Base-by-base conservation (phyloP, 1,284 basidiomycete species). In the Rhodotorula sp. region DNA sequence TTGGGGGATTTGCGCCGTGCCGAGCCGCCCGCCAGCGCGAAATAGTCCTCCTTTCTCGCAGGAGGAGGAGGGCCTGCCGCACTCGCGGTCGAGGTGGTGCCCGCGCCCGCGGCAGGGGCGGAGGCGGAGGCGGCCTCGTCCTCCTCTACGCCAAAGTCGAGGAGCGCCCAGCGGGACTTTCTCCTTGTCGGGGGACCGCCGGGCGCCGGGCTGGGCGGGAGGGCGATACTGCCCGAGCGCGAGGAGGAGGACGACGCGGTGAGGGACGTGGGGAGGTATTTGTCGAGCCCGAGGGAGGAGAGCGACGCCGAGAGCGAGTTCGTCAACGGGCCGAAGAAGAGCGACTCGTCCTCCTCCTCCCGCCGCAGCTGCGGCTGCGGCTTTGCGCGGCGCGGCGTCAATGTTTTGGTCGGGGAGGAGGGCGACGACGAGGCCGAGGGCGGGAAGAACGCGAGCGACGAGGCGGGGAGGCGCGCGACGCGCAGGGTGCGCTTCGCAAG, bases 381-480 rank as follows among this genome's bases (percentile, higher is more conserved):
- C 8, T 19, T 44, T 9, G 50, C 36, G 15, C 22, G 55, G 1
- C 21, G 25, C 9, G 27, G 27, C 32, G 59, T 56, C 54, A 22
- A 39, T 3, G 27, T 17, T 29, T 67, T 54, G 29, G 56, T 2
- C 25, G 57, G 39, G n/a, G 51, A 60, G 12, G 36, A 48, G 27
- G 34, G 56, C 3, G 37, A 34, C 2, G 34, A 29, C 9, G 53
- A 44, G 21, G 55, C 13, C 67, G 84, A 81, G 0, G 87, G 86
- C 32, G 88, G 88, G 71, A 88, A 88, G 80, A 86, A 88, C 1
- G 87, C 86, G 29, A 89, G 81, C 71, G 86, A 83, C 2, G 85
- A 85, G 6, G 81, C 80, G 58, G 88, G 87, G 54, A 88, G 81
- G 54, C 86, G 85, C 58, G 82, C 83, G 64, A 88, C 82, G 13